Base-by-base conservation (phyloP, 192 early-diverging fungal genomes). In the Umbelopsis sp. region DNA sequence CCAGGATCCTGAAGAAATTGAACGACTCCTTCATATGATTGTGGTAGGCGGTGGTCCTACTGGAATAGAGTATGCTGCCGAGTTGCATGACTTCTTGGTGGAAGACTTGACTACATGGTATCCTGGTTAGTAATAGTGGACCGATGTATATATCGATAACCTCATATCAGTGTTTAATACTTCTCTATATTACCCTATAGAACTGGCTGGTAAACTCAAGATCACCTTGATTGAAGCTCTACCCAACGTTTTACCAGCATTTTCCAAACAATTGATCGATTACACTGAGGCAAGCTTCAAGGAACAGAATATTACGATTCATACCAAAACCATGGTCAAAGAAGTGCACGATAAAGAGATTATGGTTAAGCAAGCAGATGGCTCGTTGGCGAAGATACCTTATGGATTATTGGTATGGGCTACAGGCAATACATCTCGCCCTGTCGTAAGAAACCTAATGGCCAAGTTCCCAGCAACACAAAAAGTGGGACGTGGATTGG, bases 371-470 rank as follows among this genome's bases (percentile, higher is more conserved):
- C 81, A 91, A 47, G 75, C 79, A 68, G 81, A 90, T 68, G 88
- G 87, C 75, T 66, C 87, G 66, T 53, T 87, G 21, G 78, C 84
- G 51, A 81, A 71, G 31, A 89, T 92, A 47, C 89, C 88, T 11
- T 92, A 90, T 69, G 91, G 90, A 17, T 74, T 93, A 43, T 73
- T 93, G n/a, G 91, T 93, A 16, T 94, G 92, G 92, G 91, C 92
- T 14, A 93, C 92, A 9, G 92, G 92, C 25, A 92, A 93, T 72
- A 86, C 89, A 34, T 80, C 88, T 32, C 76, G 92, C 7, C 85
- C 87, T 4, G 76, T 91, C 45, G 82, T 90, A 31, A 72, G 77
- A 17, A 82, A 89, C 54, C 74, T 93, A 77, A 89, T 92, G 77
- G 71, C 83, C 43, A 76, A 81, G 51, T 53, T 93, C 14, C 75